phyloP scores from a whole-genome alignment of 371 early-diverging fungal species.

The Saksenaea oblongispora region DNA sequence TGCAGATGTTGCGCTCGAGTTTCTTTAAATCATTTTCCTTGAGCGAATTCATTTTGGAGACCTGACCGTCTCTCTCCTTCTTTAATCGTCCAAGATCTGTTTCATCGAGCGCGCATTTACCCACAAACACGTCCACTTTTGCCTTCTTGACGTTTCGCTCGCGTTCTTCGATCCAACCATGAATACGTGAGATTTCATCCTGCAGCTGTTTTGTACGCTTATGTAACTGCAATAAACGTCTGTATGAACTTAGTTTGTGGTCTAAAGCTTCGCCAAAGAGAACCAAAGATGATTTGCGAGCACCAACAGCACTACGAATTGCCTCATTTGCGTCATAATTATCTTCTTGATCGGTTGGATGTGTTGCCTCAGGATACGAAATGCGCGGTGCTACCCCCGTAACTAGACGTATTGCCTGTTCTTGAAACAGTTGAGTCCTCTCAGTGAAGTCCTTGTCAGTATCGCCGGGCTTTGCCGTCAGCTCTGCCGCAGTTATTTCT shows the following conservation, averaged over 20 bases:
- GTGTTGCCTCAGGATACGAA: slow-evolving; percentile 33
- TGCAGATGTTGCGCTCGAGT: slow-evolving; percentile 21
- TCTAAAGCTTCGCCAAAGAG: slow-evolving; percentile 40
- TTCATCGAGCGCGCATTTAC: slow-evolving; percentile 30
- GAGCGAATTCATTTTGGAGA: slow-evolving; percentile 25
- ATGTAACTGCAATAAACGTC: slow-evolving; percentile 33
- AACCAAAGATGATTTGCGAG: slow-evolving; percentile 34
- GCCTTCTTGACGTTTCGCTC: slow-evolving; percentile 19
- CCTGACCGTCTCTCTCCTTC: slow-evolving; percentile 34
- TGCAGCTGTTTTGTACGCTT: slow-evolving; percentile 29
- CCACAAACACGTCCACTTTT: slow-evolving; percentile 35
- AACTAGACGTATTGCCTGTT: slow-evolving; percentile 31
- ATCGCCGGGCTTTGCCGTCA: slow-evolving; percentile 15
- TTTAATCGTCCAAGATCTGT: slow-evolving; percentile 26
- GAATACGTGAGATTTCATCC: slow-evolving; percentile 35
- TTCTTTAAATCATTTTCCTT: slow-evolving; percentile 29
- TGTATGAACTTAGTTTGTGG: slow-evolving; percentile 37
- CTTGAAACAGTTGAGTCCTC: slow-evolving; percentile 30
- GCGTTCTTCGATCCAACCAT: slow-evolving; percentile 35
- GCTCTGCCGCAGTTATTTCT: slow-evolving; percentile 21
- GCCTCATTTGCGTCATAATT: slow-evolving; percentile 39
- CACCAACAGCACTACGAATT: slow-evolving; percentile 32
- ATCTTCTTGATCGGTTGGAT: slow-evolving; percentile 24
- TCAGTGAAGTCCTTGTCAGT: slow-evolving; percentile 30
- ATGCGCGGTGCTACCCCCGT: slow-evolving; percentile 30